Base-by-base conservation (phyloP, 139 green algal species). In the Trebouxia sp. region DNA sequence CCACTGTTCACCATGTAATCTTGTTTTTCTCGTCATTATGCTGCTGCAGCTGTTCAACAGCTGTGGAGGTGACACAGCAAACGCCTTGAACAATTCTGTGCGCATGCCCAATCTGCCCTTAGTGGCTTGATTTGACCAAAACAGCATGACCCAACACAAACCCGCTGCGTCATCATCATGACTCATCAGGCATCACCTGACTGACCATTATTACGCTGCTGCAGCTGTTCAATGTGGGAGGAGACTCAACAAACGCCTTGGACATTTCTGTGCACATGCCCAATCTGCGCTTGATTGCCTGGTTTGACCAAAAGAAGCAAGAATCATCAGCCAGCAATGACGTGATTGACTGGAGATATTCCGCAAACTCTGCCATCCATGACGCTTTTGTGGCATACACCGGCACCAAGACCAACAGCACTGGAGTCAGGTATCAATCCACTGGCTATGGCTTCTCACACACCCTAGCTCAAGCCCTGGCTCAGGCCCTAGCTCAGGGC, bases 201-300 rank as follows among this genome's bases (percentile, higher is more conserved):
- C n/a, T n/a, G n/a, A n/a, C n/a, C n/a, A n/a, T n/a, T n/a, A 62
- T 62, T 62, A 32, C 28, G 50, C 50, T 22, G 22, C 22, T 30
- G 30, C 67, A 43, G 69, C 17, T 78, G 17, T 78, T 55, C 69
- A 78, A 78, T 20, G 24, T 78, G 14, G 43, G 43, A 38, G 69
- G 69, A n/a, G 69, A 78, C 69, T 42, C 39, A 0, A 35, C 69
- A 11, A 55, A 53, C 20, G 69, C 69, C 10, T 41, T 78, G 69
- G 69, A 78, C 69, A 35, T 78, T 37, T 58, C 41, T 37, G 41
- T 78, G 39, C 17, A n/a, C 69, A 58, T 58, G 41, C 69, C 69
- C 14, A 78, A 58, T 9, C 42, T 78, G 39, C 38, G 43, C 1
- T 9, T 78, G 39, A n/a, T 78, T 6, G 38, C 42, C 8, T 78